Conservation (phyloP, 176 grass and related monocot species). For the Raddia distichophylla region DNA sequence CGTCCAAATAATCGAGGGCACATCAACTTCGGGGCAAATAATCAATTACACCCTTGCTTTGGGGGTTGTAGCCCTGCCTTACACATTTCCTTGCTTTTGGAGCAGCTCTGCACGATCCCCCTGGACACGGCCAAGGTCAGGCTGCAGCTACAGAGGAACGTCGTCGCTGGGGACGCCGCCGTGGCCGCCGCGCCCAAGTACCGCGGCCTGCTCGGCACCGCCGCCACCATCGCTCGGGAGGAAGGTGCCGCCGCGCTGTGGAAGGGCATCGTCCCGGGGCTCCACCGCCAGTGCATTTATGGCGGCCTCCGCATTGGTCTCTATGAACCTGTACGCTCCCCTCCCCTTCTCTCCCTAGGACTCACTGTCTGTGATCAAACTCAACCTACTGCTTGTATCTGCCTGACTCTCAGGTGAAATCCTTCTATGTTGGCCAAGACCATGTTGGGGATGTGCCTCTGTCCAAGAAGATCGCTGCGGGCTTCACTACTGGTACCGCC, state of each 20-base stretch:
- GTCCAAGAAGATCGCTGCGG: slow-evolving; percentile 83
- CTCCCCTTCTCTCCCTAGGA: not conserved
- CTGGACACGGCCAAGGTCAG: slow-evolving; percentile 95
- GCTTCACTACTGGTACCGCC: slow-evolving; percentile 71
- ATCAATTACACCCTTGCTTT: too few species aligned
- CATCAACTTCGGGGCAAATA: too few species aligned
- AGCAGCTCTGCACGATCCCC: slow-evolving; percentile 78
- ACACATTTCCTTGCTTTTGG: not conserved
- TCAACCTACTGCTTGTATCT: not conserved
- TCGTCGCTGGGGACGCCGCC: not conserved
- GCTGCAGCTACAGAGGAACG: slow-evolving; percentile 93
- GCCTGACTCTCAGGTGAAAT: slow-evolving; percentile 60
- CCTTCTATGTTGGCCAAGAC: slow-evolving; percentile 68
- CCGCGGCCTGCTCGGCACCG: slow-evolving; percentile 77
- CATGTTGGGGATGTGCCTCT: slow-evolving; percentile 85
- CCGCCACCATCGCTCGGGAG: slow-evolving; percentile 82
- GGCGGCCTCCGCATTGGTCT: slow-evolving; percentile 87
- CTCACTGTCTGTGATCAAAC: not conserved
- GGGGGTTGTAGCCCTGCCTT: not conserved
- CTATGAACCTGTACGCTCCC: slow-evolving; percentile 63
- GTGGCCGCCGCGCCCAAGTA: slow-evolving; percentile 57
- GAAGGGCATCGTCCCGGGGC: slow-evolving; percentile 87
- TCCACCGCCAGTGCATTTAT: slow-evolving; percentile 92
- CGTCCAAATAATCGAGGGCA: too few species aligned
- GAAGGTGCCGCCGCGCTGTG: slow-evolving; percentile 78